Evolutionary conservation across 2,329 filamentous ascomycete species (phyloP).

Genomic region (Colletotrichum sp.): DNA sequence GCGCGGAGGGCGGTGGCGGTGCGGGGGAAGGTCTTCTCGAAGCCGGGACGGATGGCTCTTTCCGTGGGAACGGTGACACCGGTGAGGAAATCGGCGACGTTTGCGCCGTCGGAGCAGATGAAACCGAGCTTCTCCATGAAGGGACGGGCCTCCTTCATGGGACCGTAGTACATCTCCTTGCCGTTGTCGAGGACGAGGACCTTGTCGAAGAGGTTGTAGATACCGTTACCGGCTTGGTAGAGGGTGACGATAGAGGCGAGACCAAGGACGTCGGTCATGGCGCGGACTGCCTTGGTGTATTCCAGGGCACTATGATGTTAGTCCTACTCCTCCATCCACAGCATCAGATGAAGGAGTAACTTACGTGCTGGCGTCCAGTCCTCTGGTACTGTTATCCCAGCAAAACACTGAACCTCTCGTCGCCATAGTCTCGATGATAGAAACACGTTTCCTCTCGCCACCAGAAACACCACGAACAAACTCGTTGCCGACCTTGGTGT

Average conservation of each 20-base stretch:
- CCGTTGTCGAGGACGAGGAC: conserved; percentile 72
- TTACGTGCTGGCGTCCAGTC: conserved; percentile 67
- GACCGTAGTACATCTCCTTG: conserved; percentile 69
- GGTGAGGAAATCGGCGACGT: conserved; percentile 70
- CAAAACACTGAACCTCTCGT: conserved; percentile 64
- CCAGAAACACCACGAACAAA: conserved; percentile 71
- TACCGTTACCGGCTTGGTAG: conserved; percentile 74
- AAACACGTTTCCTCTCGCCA: conserved; percentile 73
- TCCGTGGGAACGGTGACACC: conserved; percentile 72
- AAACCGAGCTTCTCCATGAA: conserved; percentile 73
- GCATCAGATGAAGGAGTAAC: conserved; percentile 9
- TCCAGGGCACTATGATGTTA: conserved; percentile 52
- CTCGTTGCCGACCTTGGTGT: conserved; percentile 73
- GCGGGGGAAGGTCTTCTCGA: conserved; percentile 48
- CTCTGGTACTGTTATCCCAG: conserved; percentile 72
- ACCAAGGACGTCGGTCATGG: conserved; percentile 67
- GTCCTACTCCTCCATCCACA: accelerated
- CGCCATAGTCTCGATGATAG: conserved; percentile 68
- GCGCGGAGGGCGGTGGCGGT: conserved; percentile 47
- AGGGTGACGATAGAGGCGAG: conserved; percentile 67
- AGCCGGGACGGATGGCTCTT: conserved; percentile 58
- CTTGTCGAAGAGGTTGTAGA: conserved; percentile 74
- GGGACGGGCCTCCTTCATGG: conserved; percentile 59
- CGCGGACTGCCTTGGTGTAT: conserved; percentile 64
- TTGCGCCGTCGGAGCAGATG: conserved; percentile 64